phyloP scores from a whole-genome alignment of 208 protist genomes.

The Leishmania lainsoni region DNA sequence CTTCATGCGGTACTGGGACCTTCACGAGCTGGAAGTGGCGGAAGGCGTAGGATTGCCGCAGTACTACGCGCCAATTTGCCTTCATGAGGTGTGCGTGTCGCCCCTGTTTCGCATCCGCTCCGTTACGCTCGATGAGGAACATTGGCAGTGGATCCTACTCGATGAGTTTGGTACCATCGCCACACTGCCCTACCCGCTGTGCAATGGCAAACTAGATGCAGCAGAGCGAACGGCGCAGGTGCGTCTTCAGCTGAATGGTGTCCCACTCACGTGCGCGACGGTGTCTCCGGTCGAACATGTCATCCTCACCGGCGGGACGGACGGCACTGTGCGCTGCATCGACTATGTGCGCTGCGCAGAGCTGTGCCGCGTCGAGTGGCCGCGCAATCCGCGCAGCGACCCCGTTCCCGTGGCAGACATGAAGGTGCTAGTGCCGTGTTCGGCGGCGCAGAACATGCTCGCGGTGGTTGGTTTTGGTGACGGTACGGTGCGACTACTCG shows the following conservation, averaged over 20 bases:
- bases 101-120: conserved; percentile 60
- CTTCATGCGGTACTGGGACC: conserved; percentile 94
- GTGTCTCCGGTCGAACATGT: conserved; percentile 81
- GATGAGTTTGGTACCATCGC: conserved; percentile 67
- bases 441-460: conserved; percentile 23
- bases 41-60: conserved; percentile 85
- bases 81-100: conserved; percentile 73
- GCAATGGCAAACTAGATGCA: background rate
- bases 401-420: conserved; percentile 20
- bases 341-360: conserved; percentile 85
- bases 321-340: conserved; percentile 91
- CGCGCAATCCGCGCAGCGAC: conserved; percentile 1
- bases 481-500: conserved; percentile 85
- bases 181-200: conserved; percentile 36
- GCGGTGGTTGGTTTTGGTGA: conserved; percentile 85
- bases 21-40: conserved; percentile 90
- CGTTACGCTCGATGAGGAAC: conserved; percentile 47
- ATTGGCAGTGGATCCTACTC: conserved; percentile 82
- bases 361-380: conserved; percentile 34
- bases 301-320: conserved; percentile 88
- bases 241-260: conserved; percentile 88
- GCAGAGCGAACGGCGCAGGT: background rate
- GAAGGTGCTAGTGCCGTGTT: conserved; percentile 21
- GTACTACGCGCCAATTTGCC: conserved; percentile 73
- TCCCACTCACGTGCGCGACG: conserved; percentile 77